Evolutionary conservation across 225 moss, liverwort and hornwort genomes (phyloP).

Genomic region (Sphagnum contortum): DNA sequence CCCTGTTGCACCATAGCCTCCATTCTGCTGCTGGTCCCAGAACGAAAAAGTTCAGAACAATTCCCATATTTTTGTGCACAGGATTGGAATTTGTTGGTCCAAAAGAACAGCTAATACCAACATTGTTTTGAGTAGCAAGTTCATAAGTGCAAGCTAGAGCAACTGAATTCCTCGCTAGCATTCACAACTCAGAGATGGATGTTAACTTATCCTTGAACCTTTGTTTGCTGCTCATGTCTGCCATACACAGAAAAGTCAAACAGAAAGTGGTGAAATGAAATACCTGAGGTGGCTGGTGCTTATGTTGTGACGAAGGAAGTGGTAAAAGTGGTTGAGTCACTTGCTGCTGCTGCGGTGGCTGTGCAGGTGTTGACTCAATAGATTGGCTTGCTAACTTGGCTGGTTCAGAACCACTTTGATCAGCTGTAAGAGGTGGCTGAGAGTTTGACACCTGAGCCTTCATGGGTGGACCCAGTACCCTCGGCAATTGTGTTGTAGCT

Average conservation of each 20-base stretch:
- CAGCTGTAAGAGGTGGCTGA: constrained; percentile 40
- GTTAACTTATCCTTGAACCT: no score
- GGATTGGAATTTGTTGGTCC: not conserved
- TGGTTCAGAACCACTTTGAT: constrained; percentile 46
- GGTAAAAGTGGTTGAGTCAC: constrained; percentile 83
- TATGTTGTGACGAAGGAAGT: constrained; percentile 66
- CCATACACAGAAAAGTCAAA: constrained; percentile 32
- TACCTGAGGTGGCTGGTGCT: constrained; percentile 23
- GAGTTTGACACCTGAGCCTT: constrained; percentile 24
- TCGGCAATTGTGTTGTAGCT: constrained; percentile 32
- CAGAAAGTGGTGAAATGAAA: not conserved
- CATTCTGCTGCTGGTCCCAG: constrained; percentile 38
- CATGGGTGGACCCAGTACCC: constrained; percentile 16
- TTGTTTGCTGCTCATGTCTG: constrained; percentile 4
- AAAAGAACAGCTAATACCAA: no score
- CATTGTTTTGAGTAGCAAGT: no score
- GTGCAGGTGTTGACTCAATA: constrained; percentile 29
- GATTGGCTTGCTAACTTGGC: constrained; percentile 29
- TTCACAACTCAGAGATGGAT: no score
- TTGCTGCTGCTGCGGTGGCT: constrained; percentile 52
- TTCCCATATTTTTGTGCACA: not conserved
- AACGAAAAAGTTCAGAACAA: constrained; percentile 15
- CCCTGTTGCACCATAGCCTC: constrained; percentile 28
- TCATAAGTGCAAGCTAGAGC: no score
- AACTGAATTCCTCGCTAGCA: no score